Evolutionary conservation across 2,329 filamentous ascomycete species (phyloP).

Genomic region (Paecilomyces sp.): DNA sequence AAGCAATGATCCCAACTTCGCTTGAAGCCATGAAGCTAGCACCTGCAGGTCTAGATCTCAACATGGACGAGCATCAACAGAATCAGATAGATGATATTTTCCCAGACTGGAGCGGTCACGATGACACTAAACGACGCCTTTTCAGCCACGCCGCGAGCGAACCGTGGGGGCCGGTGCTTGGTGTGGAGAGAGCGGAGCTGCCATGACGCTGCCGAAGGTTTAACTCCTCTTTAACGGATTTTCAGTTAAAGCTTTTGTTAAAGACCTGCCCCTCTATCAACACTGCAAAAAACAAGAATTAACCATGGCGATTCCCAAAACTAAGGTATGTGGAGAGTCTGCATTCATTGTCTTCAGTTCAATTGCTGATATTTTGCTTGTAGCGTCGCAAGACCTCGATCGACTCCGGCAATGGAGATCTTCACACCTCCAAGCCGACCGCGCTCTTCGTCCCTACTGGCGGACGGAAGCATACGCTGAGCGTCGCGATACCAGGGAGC

Average conservation of each 20-base stretch:
- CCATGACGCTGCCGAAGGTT: not conserved
- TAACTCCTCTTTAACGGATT: not conserved
- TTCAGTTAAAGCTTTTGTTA: not conserved
- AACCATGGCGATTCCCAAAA: not conserved
- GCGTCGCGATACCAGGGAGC: constrained; percentile 70
- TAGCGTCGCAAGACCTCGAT: not conserved
- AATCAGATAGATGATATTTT: too few species aligned
- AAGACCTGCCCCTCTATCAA: not conserved
- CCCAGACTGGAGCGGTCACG: too few species aligned
- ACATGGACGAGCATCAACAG: too few species aligned
- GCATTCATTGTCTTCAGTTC: not conserved
- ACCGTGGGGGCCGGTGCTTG: not conserved
- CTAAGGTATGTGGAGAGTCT: not conserved
- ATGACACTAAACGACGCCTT: not conserved
- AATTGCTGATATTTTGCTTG: not conserved
- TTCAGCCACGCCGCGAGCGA: not conserved
- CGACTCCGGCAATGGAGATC: not conserved
- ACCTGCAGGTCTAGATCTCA: too few species aligned
- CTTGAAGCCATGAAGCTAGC: too few species aligned
- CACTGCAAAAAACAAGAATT: not conserved
- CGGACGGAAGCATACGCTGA: constrained; percentile 66
- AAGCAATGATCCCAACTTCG: too few species aligned
- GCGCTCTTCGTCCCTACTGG: constrained; percentile 59
- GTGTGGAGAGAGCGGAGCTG: not conserved
- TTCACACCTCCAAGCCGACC: constrained; percentile 56